Evolutionary conservation across 2,329 filamentous ascomycete species (phyloP).

Genomic region (Pseudomassariella vexata): DNA sequence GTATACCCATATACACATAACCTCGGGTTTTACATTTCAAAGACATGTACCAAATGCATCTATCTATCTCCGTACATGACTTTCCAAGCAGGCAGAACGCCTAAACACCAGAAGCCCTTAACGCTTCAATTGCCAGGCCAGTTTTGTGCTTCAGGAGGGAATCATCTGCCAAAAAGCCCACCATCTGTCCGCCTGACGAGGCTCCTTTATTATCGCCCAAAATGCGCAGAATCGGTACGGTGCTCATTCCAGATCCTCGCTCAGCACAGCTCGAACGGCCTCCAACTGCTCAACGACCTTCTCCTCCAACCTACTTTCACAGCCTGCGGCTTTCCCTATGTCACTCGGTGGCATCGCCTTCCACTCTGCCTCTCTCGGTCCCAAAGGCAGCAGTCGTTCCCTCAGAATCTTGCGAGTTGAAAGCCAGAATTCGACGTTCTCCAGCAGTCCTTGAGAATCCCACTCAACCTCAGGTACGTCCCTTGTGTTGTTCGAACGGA

Average conservation of each 20-base stretch:
- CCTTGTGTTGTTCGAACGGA: constrained; percentile 60
- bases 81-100: too few relatives aligned
- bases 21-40: too few relatives aligned
- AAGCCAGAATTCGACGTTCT: constrained; percentile 81
- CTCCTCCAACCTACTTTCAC: constrained; percentile 66
- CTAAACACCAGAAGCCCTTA: too few relatives aligned
- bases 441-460: constrained; percentile 66
- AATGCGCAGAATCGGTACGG: too few relatives aligned
- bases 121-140: too few relatives aligned
- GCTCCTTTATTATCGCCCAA: too few relatives aligned
- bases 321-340: constrained; percentile 30
- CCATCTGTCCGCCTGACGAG: too few relatives aligned
- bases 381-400: constrained; percentile 68
- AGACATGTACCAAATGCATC: too few relatives aligned
- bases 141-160: too few relatives aligned
- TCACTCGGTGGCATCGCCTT: constrained; percentile 29
- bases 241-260: constrained; percentile 40
- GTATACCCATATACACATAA: too few relatives aligned
- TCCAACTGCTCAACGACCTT: constrained; percentile 67
- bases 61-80: too few relatives aligned
- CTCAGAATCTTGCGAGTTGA: constrained; percentile 62
- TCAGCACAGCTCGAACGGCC: constrained; percentile 50
- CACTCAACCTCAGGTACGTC: constrained; percentile 70
- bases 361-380: constrained; percentile 65
- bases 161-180: too few relatives aligned